Evolutionary conservation across 768 basidiomycete species (phyloP), one percentile per base, ranked within the genome.

Genomic region (Podaxis sp.): DNA sequence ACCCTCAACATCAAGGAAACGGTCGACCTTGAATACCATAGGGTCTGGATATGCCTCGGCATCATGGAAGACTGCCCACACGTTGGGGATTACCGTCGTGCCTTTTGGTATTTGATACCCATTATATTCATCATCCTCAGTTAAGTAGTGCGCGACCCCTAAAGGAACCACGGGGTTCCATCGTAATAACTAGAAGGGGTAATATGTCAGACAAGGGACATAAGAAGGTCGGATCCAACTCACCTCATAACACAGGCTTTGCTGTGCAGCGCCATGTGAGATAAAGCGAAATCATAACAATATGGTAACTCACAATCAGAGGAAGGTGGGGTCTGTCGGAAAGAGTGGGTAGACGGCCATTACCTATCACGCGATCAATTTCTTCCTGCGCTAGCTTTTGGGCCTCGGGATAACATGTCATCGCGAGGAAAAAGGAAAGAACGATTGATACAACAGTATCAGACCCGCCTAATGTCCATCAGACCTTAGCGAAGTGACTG

Each of bases 51-150:
- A 81, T 38, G 68, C 63, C 11, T 65, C 65, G 17, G 69, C 67
- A 57, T 80, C 77, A 33, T 80, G 79, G 19, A 80, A 73, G 15
- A 80, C 75, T 12, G 74, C 74, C 79, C 80, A 80, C 6, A 73
- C 69, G 55, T 69, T 73, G 19, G 66, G 64, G 54, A 74, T 51
- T 29, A 71, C 55, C 36, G 67, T 66, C 7, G 79, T 80, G 27
- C 78, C 78, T 61, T 71, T 74, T 4, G 80, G 81, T 43, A 81
- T 77, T n/a, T 71, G 70, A 64, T 75, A 78, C 11, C 77, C 79
- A 8, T 66, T 56, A 59, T 80, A 80, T 41, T 74, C 73, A 55
- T 80, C 76, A 24, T 80, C 75, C 50, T 76, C 70, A 7, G 74
- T 55, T 11, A 67, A 66, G 57, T 67, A 72, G 52, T 72, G 73